Evolutionary conservation across 352 stramenopile genomes (phyloP).

Genomic region (Phytophthora pinifolia): DNA sequence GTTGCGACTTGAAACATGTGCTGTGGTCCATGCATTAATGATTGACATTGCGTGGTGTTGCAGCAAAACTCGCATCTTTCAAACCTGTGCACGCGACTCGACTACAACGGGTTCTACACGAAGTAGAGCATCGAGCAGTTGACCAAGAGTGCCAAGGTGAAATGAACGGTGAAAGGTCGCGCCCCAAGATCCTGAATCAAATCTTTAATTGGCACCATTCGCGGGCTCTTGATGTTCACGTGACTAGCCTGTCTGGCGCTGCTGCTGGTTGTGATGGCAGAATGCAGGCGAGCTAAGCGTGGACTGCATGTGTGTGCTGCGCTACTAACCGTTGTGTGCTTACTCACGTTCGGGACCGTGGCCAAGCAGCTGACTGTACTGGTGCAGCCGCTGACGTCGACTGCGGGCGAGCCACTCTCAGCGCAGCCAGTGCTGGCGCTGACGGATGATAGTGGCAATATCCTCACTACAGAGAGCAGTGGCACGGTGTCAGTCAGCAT

Average conservation of each 20-base stretch:
- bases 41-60: constrained; percentile 6
- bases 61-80: constrained; percentile 72
- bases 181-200: constrained; percentile 29
- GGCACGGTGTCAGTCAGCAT: constrained; percentile 60
- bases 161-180: constrained; percentile 27
- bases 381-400: constrained; percentile 63
- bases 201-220: constrained; percentile 20
- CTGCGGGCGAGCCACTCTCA: constrained; percentile 57
- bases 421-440: constrained; percentile 70
- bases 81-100: constrained; percentile 59
- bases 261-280: constrained; percentile 25
- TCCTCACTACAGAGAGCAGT: constrained; percentile 56
- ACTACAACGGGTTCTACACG: constrained; percentile 76
- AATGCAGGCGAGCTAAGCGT: constrained; percentile 12
- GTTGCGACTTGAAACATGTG: not conserved
- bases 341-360: not conserved
- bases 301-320: constrained; percentile 1
- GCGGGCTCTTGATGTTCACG: constrained; percentile 20
- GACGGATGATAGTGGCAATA: constrained; percentile 77
- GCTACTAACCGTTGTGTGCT: constrained; percentile 10
- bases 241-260: constrained; percentile 7
- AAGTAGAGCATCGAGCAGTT: constrained; percentile 28
- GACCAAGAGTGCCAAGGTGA: not conserved
- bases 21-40: constrained; percentile 1
- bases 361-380: constrained; percentile 58